Evolutionary conservation across 371 early-diverging fungal species (phyloP).

Genomic region (Rhizopus delemar): DNA sequence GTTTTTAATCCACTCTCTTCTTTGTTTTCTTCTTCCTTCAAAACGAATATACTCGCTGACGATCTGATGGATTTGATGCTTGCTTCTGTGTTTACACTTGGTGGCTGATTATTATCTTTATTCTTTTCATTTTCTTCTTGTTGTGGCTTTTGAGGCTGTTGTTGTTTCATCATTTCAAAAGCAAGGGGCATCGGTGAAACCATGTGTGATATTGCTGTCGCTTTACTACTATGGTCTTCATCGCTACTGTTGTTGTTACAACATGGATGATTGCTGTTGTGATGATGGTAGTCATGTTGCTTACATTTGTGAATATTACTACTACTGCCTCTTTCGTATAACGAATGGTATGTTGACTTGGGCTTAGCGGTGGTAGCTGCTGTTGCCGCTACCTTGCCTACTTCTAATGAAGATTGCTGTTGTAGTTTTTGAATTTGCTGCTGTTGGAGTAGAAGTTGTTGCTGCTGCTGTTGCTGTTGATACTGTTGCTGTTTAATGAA

Average conservation of each 20-base stretch:
- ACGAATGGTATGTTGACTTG: background rate
- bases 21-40: background rate
- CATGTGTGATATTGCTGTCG: background rate
- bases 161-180: slow-evolving; percentile 5
- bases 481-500: slow-evolving; percentile 15
- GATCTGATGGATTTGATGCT: slow-evolving; percentile 3
- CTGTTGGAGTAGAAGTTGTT: slow-evolving; percentile 8
- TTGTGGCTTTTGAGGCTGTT: background rate
- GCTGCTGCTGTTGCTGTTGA: slow-evolving; percentile 3
- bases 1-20: background rate
- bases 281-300: background rate
- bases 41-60: slow-evolving; percentile 14
- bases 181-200: slow-evolving; percentile 13
- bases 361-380: background rate
- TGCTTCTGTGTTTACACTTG: background rate
- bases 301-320: background rate
- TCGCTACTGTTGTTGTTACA: background rate
- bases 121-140: background rate
- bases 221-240: background rate
- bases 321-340: background rate
- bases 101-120: background rate
- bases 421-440: slow-evolving; percentile 11
- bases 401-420: slow-evolving; percentile 1
- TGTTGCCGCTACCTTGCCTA: background rate
- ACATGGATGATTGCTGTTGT: background rate